These are phyloP conservation scores for Talaromyces sp. DNA, from an alignment of 2,329 filamentous ascomycete species.

Conservation along the genomic window DNA sequence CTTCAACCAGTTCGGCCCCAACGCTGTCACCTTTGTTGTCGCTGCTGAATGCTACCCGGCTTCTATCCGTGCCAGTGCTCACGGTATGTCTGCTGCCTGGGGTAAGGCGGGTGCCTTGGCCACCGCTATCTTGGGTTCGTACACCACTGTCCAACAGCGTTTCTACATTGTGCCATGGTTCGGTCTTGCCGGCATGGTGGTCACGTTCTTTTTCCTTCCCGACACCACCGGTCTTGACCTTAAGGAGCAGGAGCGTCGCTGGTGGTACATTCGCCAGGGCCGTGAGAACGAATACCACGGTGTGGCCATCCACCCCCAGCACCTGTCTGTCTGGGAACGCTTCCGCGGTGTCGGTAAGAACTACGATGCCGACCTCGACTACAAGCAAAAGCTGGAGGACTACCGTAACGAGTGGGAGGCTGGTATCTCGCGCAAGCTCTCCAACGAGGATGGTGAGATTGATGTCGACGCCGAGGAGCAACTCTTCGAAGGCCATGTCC, in stretches of 20 bases:
- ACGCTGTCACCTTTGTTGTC: slow-evolving; percentile 92
- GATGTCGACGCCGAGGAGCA: slow-evolving; percentile 40
- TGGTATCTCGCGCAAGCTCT: slow-evolving; percentile 41
- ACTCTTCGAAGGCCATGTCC: slow-evolving; percentile 45
- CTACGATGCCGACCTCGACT: slow-evolving; percentile 79
- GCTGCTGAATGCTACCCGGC: slow-evolving; percentile 96
- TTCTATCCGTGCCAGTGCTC: slow-evolving; percentile 83
- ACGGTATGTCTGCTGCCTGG: slow-evolving; percentile 87
- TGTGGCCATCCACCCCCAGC: slow-evolving; percentile 81
- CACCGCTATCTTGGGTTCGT: slow-evolving; percentile 88
- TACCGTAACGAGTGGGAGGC: slow-evolving; percentile 59
- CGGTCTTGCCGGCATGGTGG: slow-evolving; percentile 75
- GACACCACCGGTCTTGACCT: slow-evolving; percentile 95
- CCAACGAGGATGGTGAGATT: slow-evolving; percentile 43
- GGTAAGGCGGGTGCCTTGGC: slow-evolving; percentile 85
- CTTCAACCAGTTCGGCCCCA: slow-evolving; percentile 98
- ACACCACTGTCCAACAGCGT: slow-evolving; percentile 76
- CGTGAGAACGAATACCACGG: slow-evolving; percentile 82
- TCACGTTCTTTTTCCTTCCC: slow-evolving; percentile 84
- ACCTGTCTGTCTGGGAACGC: slow-evolving; percentile 85
- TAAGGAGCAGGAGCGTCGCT: slow-evolving; percentile 94
- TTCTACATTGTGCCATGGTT: slow-evolving; percentile 96
- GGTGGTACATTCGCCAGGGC: slow-evolving; percentile 76
- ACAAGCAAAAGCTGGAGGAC: slow-evolving; percentile 76
- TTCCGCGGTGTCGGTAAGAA: slow-evolving; percentile 68